These are phyloP conservation scores for Exophiala sideris DNA, from an alignment of 2,329 filamentous ascomycete genomes.

Conservation along the genomic window DNA sequence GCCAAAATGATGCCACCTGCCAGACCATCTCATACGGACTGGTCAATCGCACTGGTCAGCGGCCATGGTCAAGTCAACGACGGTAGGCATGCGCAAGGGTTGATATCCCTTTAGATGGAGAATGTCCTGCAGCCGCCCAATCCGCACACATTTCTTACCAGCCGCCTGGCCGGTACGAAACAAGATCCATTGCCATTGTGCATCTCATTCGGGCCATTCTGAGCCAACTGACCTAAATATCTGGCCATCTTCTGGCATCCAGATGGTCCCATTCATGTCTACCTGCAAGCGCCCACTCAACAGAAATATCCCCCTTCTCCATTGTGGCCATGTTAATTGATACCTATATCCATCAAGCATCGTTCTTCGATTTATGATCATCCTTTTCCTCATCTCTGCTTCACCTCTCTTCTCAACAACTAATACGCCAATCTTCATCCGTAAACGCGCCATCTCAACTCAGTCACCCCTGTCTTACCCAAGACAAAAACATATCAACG, in stretches of 20 bases:
- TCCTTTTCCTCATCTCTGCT: not conserved
- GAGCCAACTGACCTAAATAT: constrained; percentile 12
- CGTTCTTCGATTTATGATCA: not conserved
- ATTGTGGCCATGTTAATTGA: constrained; percentile 3
- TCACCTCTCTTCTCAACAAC: not conserved
- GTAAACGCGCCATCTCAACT: constrained; percentile 1
- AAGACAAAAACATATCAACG: constrained; percentile 2
- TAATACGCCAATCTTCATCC: constrained; percentile 5
- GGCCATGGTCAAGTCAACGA: too few relatives aligned
- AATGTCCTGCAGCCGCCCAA: constrained; percentile 15
- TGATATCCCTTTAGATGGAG: not conserved
- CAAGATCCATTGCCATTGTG: constrained; percentile 3
- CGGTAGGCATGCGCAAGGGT: not conserved
- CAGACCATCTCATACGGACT: not conserved
- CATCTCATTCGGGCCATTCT: constrained; percentile 9
- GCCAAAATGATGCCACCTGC: too few relatives aligned
- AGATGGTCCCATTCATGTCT: constrained; percentile 8
- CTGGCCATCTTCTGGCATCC: constrained; percentile 8
- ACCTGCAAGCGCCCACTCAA: constrained; percentile 11
- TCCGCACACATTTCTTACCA: constrained; percentile 13
- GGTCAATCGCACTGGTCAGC: not conserved
- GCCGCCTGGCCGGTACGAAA: constrained; percentile 23
- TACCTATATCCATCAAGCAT: not conserved
- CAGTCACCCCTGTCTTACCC: constrained; percentile 5
- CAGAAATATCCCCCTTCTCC: not conserved